These are phyloP conservation scores for Pichia norvegensis DNA, from an alignment of 1,139 yeast genomes.

Conservation along the genomic window DNA sequence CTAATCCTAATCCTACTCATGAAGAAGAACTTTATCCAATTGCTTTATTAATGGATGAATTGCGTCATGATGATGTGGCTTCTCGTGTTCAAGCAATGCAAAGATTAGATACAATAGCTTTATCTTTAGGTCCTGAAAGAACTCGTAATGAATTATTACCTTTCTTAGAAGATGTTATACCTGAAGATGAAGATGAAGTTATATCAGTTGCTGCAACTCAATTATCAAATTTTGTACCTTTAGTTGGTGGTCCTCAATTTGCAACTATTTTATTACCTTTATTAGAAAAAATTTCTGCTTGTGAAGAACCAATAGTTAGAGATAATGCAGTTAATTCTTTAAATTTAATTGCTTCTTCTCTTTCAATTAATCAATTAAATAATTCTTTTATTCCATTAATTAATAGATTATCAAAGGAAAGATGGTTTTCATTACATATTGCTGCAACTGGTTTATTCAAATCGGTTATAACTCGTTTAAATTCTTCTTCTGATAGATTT, in stretches of 20 bases:
- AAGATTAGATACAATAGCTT: slow-evolving; percentile 85
- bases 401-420: slow-evolving; percentile 72
- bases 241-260: slow-evolving; percentile 77
- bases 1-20: background rate
- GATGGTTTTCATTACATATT: slow-evolving; percentile 92
- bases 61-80: slow-evolving; percentile 85
- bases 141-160: slow-evolving; percentile 86
- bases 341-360: slow-evolving; percentile 57
- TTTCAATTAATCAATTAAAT: slow-evolving; percentile 60
- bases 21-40: slow-evolving; percentile 77
- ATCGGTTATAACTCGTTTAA: slow-evolving; percentile 55
- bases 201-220: slow-evolving; percentile 89
- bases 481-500: slow-evolving; percentile 40
- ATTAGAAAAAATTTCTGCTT: slow-evolving; percentile 80
- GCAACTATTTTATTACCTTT: slow-evolving; percentile 75
- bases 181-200: slow-evolving; percentile 98
- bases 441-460: slow-evolving; percentile 88
- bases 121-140: slow-evolving; percentile 92
- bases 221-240: slow-evolving; percentile 78
- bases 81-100: slow-evolving; percentile 94
- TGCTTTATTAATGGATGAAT: slow-evolving; percentile 93
- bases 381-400: slow-evolving; percentile 68
- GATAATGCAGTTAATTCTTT: slow-evolving; percentile 89
- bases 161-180: slow-evolving; percentile 78
- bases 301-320: slow-evolving; percentile 97